A percentile compares a stretch with the other conserved stretches of the same genome.
Conservation (phyloP, 306 rosid genomes). For the Styphnolobium japonicum region DNA sequence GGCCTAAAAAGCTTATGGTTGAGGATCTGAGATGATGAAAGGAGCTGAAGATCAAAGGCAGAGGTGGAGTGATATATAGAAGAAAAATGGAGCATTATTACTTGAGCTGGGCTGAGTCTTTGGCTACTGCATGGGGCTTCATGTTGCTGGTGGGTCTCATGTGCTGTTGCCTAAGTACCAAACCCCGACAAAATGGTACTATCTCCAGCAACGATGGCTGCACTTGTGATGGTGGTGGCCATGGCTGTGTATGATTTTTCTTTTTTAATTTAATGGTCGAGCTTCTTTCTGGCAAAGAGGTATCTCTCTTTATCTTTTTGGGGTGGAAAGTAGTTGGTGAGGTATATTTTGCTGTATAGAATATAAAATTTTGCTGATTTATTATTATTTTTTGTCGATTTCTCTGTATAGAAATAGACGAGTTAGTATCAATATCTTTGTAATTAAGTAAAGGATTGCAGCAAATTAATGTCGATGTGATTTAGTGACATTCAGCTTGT, state of each 20-base stretch:
- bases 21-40: background rate
- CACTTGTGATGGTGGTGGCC: constrained; percentile 55
- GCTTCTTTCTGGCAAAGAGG: background rate
- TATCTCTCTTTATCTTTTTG: background rate
- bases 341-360: background rate
- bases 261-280: background rate
- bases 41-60: background rate
- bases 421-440: background rate
- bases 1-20: background rate
- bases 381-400: background rate
- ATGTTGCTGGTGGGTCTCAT: constrained; percentile 54
- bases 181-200: constrained; percentile 32
- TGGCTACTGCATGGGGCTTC: constrained; percentile 54
- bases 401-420: background rate
- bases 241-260: constrained; percentile 41
- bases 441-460: background rate
- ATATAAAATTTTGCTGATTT: background rate
- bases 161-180: constrained; percentile 63
- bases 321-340: background rate
- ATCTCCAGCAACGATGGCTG: constrained; percentile 35
- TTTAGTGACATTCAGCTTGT: too few relatives aligned
- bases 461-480: too few relatives aligned
- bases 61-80: background rate
- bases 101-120: constrained; percentile 48
- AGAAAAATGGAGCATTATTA: constrained; percentile 33